Evolutionary conservation across 306 rosid genomes (phyloP).

Genomic region (Vachellia pachyceras): DNA sequence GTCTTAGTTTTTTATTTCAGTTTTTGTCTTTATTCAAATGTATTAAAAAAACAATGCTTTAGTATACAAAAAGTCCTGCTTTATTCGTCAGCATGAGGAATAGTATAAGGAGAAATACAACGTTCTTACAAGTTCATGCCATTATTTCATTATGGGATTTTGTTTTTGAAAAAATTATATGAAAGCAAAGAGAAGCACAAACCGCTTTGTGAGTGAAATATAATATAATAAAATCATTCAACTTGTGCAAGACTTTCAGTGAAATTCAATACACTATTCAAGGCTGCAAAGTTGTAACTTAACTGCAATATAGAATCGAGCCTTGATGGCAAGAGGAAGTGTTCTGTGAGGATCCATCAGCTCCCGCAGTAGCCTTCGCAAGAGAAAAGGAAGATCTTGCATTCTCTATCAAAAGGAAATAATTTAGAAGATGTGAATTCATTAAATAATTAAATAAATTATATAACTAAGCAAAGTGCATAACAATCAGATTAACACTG

Average conservation of each 20-base stretch:
- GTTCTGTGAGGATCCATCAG: conserved; percentile 73
- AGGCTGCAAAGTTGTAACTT: conserved; percentile 32
- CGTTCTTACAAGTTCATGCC: background rate
- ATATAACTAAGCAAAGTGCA: background rate
- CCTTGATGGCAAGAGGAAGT: conserved; percentile 82
- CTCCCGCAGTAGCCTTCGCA: conserved; percentile 72
- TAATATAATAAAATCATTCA: background rate
- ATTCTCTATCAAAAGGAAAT: conserved; percentile 53
- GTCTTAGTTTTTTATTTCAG: too few species aligned
- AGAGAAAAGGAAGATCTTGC: conserved; percentile 83
- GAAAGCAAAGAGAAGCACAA: background rate
- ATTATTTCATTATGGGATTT: background rate
- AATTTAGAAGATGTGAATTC: conserved; percentile 25
- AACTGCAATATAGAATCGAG: conserved; percentile 75
- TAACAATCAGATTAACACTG: background rate
- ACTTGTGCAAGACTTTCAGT: background rate
- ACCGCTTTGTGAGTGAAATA: conserved; percentile 10
- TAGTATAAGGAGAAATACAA: background rate
- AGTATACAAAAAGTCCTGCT: background rate
- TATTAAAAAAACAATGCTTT: background rate
- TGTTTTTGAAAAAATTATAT: background rate
- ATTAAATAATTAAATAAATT: background rate
- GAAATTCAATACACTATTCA: conserved; percentile 10
- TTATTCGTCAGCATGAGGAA: background rate
- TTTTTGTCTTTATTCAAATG: too few species aligned